Evolutionary conservation across 2,329 filamentous ascomycete genomes (phyloP).

Genomic region (Paracoccidioides lutzii): DNA sequence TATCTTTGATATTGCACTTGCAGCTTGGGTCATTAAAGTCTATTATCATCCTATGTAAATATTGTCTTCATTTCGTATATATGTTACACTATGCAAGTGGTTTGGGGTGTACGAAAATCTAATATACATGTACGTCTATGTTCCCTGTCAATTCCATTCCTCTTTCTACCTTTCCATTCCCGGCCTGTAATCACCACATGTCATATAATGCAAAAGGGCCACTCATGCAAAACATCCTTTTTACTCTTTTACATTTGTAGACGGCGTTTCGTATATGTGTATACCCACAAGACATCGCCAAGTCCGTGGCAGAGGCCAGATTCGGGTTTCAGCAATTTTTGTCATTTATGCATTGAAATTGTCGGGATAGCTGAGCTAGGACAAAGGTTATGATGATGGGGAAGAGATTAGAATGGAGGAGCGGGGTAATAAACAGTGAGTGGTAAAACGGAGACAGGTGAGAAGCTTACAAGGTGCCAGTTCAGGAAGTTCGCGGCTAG

Average conservation of each 20-base stretch:
- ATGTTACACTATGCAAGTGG: not conserved
- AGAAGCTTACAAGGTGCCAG: not conserved
- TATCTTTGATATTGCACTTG: not conserved
- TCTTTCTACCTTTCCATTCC: no score
- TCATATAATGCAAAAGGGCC: no score
- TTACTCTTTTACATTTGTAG: not conserved
- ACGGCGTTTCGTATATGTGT: not conserved
- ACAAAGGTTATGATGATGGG: not conserved
- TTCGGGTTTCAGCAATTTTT: not conserved
- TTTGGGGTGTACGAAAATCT: not conserved
- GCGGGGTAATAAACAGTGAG: not conserved
- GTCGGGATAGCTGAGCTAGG: not conserved
- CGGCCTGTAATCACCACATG: no score
- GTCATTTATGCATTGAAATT: not conserved
- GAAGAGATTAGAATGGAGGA: not conserved
- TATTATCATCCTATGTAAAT: not conserved
- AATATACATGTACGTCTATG: not conserved
- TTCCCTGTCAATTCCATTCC: no score
- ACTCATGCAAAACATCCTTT: not conserved
- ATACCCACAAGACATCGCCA: not conserved
- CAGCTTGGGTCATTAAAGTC: not conserved
- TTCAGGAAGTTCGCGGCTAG: not conserved
- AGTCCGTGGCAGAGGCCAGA: not conserved
- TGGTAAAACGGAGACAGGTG: not conserved
- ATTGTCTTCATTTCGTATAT: not conserved